Evolutionary conservation across 495 filamentous ascomycete genomes (phyloP).

Genomic region (Stereocaulon alpinum): DNA sequence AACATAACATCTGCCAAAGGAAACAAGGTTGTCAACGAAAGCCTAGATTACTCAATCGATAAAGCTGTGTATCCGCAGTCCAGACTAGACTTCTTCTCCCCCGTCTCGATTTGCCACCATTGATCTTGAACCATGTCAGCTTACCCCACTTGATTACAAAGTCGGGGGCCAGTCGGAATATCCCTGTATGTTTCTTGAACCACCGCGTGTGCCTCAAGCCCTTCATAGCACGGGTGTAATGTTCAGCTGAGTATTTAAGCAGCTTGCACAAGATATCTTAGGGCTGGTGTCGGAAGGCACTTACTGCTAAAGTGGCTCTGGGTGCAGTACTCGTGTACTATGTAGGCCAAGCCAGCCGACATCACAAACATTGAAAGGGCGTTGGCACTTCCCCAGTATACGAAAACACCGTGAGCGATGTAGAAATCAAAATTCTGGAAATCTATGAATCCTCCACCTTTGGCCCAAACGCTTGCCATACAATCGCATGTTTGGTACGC

Average conservation of each 20-base stretch:
- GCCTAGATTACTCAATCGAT: conserved; percentile 8
- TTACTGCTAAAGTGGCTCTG: conserved; percentile 24
- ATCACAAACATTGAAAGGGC: conserved; percentile 24
- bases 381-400: conserved; percentile 29
- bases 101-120: conserved; percentile 2
- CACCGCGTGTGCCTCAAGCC: conserved; percentile 13
- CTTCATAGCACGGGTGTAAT: conserved; percentile 17
- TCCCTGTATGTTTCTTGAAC: conserved; percentile 15
- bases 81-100: conserved; percentile 18
- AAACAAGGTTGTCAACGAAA: not conserved
- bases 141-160: conserved; percentile 4
- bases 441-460: conserved; percentile 24
- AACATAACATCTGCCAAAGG: too few relatives aligned
- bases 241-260: not conserved
- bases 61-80: conserved; percentile 12
- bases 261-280: not conserved
- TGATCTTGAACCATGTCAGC: conserved; percentile 7
- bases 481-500: conserved; percentile 22
- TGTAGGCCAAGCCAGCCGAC: conserved; percentile 27
- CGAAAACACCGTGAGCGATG: conserved; percentile 11
- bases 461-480: conserved; percentile 17
- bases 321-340: conserved; percentile 28
- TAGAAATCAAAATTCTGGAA: conserved; percentile 20
- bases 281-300: not conserved
- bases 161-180: conserved; percentile 10